Evolutionary conservation across 1,284 basidiomycete genomes (phyloP).

Genomic region (Neolentinus lepideus): DNA sequence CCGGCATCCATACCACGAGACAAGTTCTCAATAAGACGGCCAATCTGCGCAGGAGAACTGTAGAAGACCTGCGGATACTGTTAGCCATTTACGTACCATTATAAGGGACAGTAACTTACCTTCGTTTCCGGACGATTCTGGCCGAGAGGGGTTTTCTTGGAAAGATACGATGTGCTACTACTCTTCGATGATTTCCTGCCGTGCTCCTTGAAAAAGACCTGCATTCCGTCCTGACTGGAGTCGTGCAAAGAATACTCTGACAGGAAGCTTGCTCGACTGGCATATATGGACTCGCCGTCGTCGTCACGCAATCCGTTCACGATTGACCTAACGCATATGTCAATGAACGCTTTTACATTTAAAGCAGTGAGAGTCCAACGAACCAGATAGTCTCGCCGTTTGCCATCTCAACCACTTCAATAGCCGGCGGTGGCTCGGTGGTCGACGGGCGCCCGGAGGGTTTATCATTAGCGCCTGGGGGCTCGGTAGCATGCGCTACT

Average conservation of each 20-base stretch:
- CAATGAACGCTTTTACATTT: conserved; percentile 8
- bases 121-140: conserved; percentile 68
- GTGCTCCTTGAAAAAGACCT: conserved; percentile 71
- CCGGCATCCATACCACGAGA: conserved; percentile 74
- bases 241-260: conserved; percentile 66
- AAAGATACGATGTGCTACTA: conserved; percentile 53
- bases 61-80: conserved; percentile 58
- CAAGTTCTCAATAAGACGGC: conserved; percentile 71
- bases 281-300: conserved; percentile 62
- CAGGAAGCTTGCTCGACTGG: conserved; percentile 59
- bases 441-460: conserved; percentile 9
- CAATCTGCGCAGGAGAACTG: conserved; percentile 70
- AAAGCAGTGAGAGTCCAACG: conserved; percentile 17
- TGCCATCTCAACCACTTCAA: conserved; percentile 74
- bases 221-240: conserved; percentile 43
- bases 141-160: conserved; percentile 48
- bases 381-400: conserved; percentile 81
- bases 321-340: conserved; percentile 52
- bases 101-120: conserved; percentile 31
- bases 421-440: conserved; percentile 49
- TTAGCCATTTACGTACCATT: conserved; percentile 6
- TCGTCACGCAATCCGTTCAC: conserved; percentile 76
- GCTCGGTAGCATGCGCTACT: conserved; percentile 14
- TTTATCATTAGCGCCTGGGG: conserved; percentile 13
- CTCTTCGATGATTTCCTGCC: conserved; percentile 56